phyloP scores from a whole-genome alignment of 306 rosid species.

The Rosa persica region DNA sequence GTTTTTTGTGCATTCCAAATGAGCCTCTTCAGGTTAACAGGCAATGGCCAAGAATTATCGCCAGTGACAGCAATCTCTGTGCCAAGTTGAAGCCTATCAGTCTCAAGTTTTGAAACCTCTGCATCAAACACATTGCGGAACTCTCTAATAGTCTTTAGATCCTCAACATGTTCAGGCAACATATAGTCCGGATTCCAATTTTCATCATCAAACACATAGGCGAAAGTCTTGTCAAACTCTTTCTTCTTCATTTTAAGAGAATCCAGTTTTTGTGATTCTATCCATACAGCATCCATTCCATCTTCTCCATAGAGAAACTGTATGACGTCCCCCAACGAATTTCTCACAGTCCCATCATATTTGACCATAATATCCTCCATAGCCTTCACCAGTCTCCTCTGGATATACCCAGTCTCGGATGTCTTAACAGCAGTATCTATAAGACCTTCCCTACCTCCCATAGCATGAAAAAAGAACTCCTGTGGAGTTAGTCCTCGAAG shows the following conservation, averaged over 20 bases:
- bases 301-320: slow-evolving; percentile 99
- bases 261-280: slow-evolving; percentile 93
- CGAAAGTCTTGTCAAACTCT: slow-evolving; percentile 80
- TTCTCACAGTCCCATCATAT: slow-evolving; percentile 98
- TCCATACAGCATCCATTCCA: slow-evolving; percentile 99
- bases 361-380: slow-evolving; percentile 99
- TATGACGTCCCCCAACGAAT: slow-evolving; percentile 96
- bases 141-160: slow-evolving; percentile 92
- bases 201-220: slow-evolving; percentile 86
- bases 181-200: slow-evolving; percentile 95
- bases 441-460: slow-evolving; percentile 99
- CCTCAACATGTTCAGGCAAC: slow-evolving; percentile 94
- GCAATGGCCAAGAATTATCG: slow-evolving; percentile 86
- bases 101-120: slow-evolving; percentile 86
- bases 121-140: slow-evolving; percentile 97
- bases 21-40: slow-evolving; percentile 95
- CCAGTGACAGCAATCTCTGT: slow-evolving; percentile 85
- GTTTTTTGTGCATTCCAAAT: slow-evolving; percentile 98
- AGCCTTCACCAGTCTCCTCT: slow-evolving; percentile 97
- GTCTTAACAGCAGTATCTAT: slow-evolving; percentile 99
- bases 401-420: slow-evolving; percentile 98
- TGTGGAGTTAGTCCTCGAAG: slow-evolving; percentile 97
- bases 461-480: slow-evolving; percentile 98
- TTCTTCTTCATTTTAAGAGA: slow-evolving; percentile 86
- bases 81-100: slow-evolving; percentile 81